These are phyloP conservation scores for Baorangia bicolor DNA, from an alignment of 768 basidiomycete species.

Conservation along the genomic window DNA sequence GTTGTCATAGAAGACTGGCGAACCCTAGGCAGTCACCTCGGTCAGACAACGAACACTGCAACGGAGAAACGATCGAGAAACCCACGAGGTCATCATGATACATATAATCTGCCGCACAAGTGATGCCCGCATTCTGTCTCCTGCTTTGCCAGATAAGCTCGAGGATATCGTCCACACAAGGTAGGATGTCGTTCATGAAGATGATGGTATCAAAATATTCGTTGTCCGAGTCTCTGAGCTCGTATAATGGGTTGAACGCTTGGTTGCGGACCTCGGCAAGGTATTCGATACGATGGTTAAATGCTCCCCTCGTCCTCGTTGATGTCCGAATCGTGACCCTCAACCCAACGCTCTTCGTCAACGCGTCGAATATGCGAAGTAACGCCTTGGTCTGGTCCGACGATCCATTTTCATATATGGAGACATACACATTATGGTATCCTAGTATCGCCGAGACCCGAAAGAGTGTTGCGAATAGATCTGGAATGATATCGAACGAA, in stretches of 20 bases:
- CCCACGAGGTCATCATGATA: constrained; percentile 91
- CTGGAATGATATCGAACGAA: constrained; percentile 97
- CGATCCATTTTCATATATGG: constrained; percentile 99
- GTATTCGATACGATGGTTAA: constrained; percentile 99
- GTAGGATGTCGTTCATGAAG: constrained; percentile 99
- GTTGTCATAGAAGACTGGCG: constrained; percentile 97
- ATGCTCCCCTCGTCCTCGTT: constrained; percentile 89
- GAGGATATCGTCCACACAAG: constrained; percentile 95
- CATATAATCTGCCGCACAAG: constrained; percentile 99
- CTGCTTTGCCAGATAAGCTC: constrained; percentile 97
- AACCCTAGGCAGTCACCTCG: constrained; percentile 39
- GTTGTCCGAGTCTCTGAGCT: constrained; percentile 85
- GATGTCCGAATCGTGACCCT: constrained; percentile 92
- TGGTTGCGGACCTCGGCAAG: constrained; percentile 99
- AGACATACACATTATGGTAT: constrained; percentile 97
- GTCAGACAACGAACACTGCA: not conserved
- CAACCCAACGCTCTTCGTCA: constrained; percentile 86
- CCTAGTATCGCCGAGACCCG: constrained; percentile 88
- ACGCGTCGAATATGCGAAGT: constrained; percentile 90
- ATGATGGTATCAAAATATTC: constrained; percentile 96
- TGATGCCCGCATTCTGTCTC: constrained; percentile 94
- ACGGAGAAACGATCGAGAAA: constrained; percentile 8
- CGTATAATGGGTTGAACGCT: constrained; percentile 93
- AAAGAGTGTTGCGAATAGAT: constrained; percentile 96
- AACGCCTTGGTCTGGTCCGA: constrained; percentile 98